Evolutionary conservation across 2,329 filamentous ascomycete genomes (phyloP), one percentile per base, ranked within the genome.

Genomic region (Daldinia eschscholtzii): DNA sequence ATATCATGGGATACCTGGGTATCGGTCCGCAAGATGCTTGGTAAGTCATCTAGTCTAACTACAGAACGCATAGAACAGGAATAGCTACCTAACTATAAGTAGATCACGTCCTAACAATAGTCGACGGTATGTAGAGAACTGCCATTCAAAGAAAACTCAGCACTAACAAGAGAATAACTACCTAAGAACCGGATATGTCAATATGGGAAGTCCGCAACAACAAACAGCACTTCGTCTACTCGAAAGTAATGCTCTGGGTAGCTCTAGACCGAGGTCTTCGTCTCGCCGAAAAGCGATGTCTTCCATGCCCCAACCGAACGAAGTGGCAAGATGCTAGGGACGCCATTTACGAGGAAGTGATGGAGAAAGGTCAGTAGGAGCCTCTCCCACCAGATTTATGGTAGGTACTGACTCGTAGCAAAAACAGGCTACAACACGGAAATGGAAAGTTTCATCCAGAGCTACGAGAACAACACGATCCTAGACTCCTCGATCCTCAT

Each of bases 211-310:
- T 93, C 5, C 87, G 92, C 46, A 92, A 92, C 71, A 82, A 89
- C 74, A 91, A 91, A 76, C 91, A 93, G 78, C 88, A 93, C 75
- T 94, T 93, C 72, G 88, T 90, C 13, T 94, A 94, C 79, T 92
- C 90, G n/a, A 93, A 94, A 76, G 86, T 94, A 70, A 92, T 94
- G 89, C 85, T 94, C 23, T 94, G 92, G 92, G 92, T 94, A 3
- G 91, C 92, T 18, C 88, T 94, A 70, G 92, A 94, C 77, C 89
- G 92, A 4, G 92, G 90, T 9, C 81, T 94, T 12, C 90, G 92
- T 1, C 85, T 94, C 0, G 85, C 91, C 3, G 91, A 94, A 18
- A 94, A 93, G 79, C 84, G 92, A 61, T 91, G 89, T 73, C 86
- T 94, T 23, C 92, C 92, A 0, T 94, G 92, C 68, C 92, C 91